phyloP scores from a whole-genome alignment of 2,329 filamentous ascomycete species.

The Parafenestella ontariensis region DNA sequence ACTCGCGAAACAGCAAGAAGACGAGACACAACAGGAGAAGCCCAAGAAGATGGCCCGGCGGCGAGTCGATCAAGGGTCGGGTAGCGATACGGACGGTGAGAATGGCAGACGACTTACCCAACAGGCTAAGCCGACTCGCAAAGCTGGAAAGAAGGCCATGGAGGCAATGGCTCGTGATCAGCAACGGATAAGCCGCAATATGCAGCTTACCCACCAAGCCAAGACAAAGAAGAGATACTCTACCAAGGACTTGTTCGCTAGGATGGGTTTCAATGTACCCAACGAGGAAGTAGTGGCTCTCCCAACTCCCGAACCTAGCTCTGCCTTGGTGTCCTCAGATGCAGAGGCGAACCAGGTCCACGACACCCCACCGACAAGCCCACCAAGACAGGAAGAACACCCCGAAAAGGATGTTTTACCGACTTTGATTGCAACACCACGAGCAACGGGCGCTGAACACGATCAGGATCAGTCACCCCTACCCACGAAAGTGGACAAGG shows the following conservation, averaged over 20 bases:
- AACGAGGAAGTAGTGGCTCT: slow-evolving; percentile 18
- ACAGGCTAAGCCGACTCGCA: slow-evolving; percentile 72
- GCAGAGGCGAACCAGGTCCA: slow-evolving; percentile 48
- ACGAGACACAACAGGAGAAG: slow-evolving; percentile 47
- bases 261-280: slow-evolving; percentile 74
- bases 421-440: slow-evolving; percentile 1
- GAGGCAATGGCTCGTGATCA: slow-evolving; percentile 96
- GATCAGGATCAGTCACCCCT: slow-evolving; percentile 8
- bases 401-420: slow-evolving; percentile 8
- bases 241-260: slow-evolving; percentile 80
- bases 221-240: slow-evolving; percentile 88
- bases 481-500: slow-evolving; percentile 58
- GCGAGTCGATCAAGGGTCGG: slow-evolving; percentile 53
- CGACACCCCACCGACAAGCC: slow-evolving; percentile 56
- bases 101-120: slow-evolving; percentile 65
- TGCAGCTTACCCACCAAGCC: slow-evolving; percentile 89
- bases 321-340: slow-evolving; percentile 68
- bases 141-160: slow-evolving; percentile 91
- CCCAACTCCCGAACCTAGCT: slow-evolving; percentile 50
- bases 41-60: slow-evolving; percentile 42
- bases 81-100: slow-evolving; percentile 64
- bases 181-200: slow-evolving; percentile 85
- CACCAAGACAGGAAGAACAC: slow-evolving; percentile 36
- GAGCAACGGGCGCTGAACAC: slow-evolving; percentile 3
- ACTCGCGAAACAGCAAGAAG: slow-evolving; percentile 68